These are phyloP conservation scores for Xylaria sp. DNA, from an alignment of 2,329 filamentous ascomycete species.

Conservation along the genomic window DNA sequence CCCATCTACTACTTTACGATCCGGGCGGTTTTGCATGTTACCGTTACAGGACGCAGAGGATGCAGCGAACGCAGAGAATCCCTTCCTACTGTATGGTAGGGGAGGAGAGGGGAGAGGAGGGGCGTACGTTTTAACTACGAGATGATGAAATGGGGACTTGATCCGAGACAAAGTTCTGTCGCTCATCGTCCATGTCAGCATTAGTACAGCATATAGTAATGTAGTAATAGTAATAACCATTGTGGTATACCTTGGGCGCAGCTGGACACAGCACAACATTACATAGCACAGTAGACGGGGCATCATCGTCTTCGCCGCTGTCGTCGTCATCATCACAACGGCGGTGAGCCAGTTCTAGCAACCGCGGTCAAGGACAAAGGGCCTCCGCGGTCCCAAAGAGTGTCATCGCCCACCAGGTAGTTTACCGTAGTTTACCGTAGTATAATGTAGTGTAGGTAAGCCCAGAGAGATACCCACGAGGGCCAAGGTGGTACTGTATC, in stretches of 20 bases:
- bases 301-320: neutral
- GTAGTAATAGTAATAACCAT: conserved; percentile 16
- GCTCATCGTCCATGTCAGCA: conserved; percentile 6
- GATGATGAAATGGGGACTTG: conserved; percentile 17
- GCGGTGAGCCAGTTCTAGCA: conserved; percentile 25
- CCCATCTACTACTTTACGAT: neutral
- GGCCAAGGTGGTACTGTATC: neutral
- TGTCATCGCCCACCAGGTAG: neutral
- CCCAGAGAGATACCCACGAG: neutral
- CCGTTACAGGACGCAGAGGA: conserved; percentile 2
- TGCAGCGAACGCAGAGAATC: neutral
- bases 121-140: conserved; percentile 17
- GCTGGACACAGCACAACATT: neutral
- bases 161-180: conserved; percentile 25
- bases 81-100: neutral
- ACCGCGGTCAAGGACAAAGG: conserved; percentile 18
- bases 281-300: neutral
- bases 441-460: too few relatives aligned
- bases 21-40: neutral
- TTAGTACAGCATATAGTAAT: neutral
- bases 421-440: too few relatives aligned
- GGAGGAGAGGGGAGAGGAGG: neutral
- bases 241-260: conserved; percentile 11
- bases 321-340: conserved; percentile 9
- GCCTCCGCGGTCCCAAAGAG: conserved; percentile 11